These are phyloP conservation scores for Nothophaeocryptopus gaeumannii DNA, from an alignment of 2,329 filamentous ascomycete genomes.

Conservation along the genomic window DNA sequence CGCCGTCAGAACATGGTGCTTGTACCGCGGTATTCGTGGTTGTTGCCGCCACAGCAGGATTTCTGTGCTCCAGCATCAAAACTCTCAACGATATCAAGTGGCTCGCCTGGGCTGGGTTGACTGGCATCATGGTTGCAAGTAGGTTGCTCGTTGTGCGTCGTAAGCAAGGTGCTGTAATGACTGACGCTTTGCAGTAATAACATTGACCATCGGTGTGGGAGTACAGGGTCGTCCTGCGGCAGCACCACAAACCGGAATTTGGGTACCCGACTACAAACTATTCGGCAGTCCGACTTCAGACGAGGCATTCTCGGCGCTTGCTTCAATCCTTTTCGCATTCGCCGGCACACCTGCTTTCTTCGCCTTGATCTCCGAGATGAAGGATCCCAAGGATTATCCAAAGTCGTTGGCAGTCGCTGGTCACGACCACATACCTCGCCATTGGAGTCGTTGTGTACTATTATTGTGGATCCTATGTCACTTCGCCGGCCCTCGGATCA, in stretches of 20 bases:
- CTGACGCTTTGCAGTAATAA: conserved; percentile 22
- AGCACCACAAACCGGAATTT: conserved; percentile 31
- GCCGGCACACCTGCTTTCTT: conserved; percentile 31
- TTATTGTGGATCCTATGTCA: conserved; percentile 47
- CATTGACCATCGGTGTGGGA: conserved; percentile 35
- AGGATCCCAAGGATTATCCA: conserved; percentile 34
- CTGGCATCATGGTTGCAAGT: conserved; percentile 21
- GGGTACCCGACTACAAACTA: conserved; percentile 29
- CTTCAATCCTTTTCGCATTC: conserved; percentile 15
- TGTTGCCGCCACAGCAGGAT: conserved; percentile 41
- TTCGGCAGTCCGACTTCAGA: background rate
- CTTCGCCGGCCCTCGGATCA: conserved; percentile 49
- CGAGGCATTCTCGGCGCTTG: conserved; percentile 16
- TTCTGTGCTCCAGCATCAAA: conserved; percentile 36
- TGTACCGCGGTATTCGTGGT: conserved; percentile 43
- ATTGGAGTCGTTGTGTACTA: conserved; percentile 46
- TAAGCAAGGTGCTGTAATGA: conserved; percentile 3
- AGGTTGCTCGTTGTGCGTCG: conserved; percentile 11
- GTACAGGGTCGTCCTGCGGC: conserved; percentile 34
- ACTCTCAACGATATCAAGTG: conserved; percentile 32
- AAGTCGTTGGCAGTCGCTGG: conserved; percentile 29
- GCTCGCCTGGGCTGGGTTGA: conserved; percentile 37
- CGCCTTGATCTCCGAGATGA: conserved; percentile 42
- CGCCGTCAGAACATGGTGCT: conserved; percentile 25
- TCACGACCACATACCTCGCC: conserved; percentile 34